These are phyloP conservation scores for Tylopilus sp. DNA, from an alignment of 1,284 basidiomycete genomes.

Conservation along the genomic window DNA sequence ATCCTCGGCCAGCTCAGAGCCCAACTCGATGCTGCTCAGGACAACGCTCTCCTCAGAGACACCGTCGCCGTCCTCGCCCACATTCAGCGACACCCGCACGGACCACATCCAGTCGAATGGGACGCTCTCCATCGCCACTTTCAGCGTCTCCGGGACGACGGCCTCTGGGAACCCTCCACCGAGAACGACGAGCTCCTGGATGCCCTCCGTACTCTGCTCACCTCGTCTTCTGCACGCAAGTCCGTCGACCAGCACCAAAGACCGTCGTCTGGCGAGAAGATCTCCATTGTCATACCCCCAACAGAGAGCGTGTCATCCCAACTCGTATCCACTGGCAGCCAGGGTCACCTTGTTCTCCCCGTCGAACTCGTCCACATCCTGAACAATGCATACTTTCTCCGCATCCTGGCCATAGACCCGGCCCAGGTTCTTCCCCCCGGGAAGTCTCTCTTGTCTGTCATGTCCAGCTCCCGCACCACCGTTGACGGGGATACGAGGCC, in stretches of 20 bases:
- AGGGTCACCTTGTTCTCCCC: constrained; percentile 40
- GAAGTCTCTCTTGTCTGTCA: constrained; percentile 62
- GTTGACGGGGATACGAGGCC: constrained; percentile 26
- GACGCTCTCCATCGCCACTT: constrained; percentile 26
- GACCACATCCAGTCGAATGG: constrained; percentile 24
- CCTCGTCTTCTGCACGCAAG: constrained; percentile 1
- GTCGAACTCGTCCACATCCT: constrained; percentile 50
- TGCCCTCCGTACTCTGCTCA: constrained; percentile 22
- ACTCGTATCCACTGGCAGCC: constrained; percentile 30
- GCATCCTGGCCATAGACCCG: constrained; percentile 58
- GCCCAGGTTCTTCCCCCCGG: constrained; percentile 57
- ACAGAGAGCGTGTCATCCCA: constrained; percentile 25
- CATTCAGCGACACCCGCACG: constrained; percentile 22
- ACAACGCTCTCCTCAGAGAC: constrained; percentile 20
- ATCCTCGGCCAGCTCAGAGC: constrained; percentile 27
- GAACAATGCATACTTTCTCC: constrained; percentile 59
- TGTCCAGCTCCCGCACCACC: constrained; percentile 41
- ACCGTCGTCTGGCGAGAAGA: constrained; percentile 4
- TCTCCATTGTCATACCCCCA: constrained; percentile 28
- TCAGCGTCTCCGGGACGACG: constrained; percentile 28
- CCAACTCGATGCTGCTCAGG: constrained; percentile 5
- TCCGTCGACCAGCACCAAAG: background rate
- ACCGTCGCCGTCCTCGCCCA: constrained; percentile 20
- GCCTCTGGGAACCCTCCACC: constrained; percentile 31
- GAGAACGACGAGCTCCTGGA: constrained; percentile 36